phyloP scores from a whole-genome alignment of 345 rosid genomes.

The Sisymbrium altissimum region DNA sequence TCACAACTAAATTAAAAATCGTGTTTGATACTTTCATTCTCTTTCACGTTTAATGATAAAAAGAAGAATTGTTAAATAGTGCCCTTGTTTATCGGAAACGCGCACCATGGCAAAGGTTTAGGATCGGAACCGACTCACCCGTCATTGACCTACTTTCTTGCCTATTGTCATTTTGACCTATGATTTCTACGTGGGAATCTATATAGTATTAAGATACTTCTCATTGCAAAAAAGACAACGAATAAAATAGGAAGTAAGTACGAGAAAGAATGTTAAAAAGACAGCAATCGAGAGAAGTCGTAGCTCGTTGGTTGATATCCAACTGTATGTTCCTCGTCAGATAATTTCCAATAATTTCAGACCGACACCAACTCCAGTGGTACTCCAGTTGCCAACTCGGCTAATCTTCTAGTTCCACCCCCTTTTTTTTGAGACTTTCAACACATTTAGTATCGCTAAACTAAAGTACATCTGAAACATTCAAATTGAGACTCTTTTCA shows the following conservation, averaged over 20 bases:
- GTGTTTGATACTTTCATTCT: constrained; percentile 7
- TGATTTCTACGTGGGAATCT: background rate
- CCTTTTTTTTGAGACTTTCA: background rate
- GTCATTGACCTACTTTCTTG: constrained; percentile 3
- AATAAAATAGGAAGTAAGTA: background rate
- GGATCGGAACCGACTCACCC: background rate
- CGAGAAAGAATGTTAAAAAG: constrained; percentile 14
- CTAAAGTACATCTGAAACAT: background rate
- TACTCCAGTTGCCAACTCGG: constrained; percentile 21
- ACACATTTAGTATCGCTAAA: background rate
- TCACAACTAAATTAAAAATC: background rate
- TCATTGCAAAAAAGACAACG: background rate
- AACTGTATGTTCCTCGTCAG: constrained; percentile 13
- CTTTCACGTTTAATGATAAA: background rate
- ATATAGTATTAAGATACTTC: background rate
- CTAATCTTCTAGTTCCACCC: background rate
- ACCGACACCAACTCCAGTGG: constrained; percentile 12
- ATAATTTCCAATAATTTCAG: constrained; percentile 8
- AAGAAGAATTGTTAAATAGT: background rate
- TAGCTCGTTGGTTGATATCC: constrained; percentile 2
- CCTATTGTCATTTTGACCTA: background rate
- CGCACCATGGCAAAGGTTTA: constrained; percentile 7
- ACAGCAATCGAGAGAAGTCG: constrained; percentile 3
- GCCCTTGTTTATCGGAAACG: constrained; percentile 3
- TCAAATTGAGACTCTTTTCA: too few relatives aligned